Percentiles rank a stretch among this genome's conserved stretches.
phyloP scores from a whole-genome alignment of 116 monocot species.

The Phalaenopsis hybrid region DNA sequence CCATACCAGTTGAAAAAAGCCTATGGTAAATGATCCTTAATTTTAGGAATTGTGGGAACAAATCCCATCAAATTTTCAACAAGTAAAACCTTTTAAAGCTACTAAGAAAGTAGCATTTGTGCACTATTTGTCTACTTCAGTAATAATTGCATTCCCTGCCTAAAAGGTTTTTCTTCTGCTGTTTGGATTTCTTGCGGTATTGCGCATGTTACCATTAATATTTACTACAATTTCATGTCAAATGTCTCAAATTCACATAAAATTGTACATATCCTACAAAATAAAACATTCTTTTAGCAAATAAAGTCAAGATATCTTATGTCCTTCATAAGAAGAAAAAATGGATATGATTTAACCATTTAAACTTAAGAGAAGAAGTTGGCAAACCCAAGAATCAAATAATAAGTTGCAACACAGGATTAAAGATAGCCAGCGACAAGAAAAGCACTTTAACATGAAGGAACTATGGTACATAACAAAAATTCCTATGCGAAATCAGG shows the following conservation, averaged over 20 bases:
- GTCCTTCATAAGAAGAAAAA: background rate
- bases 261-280: background rate
- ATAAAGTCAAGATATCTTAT: background rate
- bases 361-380: background rate
- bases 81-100: background rate
- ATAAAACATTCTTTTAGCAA: background rate
- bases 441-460: background rate
- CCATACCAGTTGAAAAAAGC: no score
- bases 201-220: background rate
- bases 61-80: no score
- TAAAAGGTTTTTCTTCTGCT: background rate
- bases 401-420: background rate
- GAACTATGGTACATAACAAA: background rate
- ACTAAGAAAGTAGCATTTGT: background rate
- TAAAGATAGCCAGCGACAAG: background rate
- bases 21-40: no score
- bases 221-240: background rate
- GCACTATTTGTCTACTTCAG: background rate
- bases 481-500: background rate
- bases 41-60: no score
- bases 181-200: background rate
- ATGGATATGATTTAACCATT: conserved; percentile 1
- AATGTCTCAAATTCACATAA: background rate
- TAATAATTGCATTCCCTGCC: background rate
- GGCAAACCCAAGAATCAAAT: background rate